A percentile compares a stretch with the other conserved stretches of the same genome.
phyloP scores from a whole-genome alignment of 441 rosid species.

The Adansonia rubrostipa region DNA sequence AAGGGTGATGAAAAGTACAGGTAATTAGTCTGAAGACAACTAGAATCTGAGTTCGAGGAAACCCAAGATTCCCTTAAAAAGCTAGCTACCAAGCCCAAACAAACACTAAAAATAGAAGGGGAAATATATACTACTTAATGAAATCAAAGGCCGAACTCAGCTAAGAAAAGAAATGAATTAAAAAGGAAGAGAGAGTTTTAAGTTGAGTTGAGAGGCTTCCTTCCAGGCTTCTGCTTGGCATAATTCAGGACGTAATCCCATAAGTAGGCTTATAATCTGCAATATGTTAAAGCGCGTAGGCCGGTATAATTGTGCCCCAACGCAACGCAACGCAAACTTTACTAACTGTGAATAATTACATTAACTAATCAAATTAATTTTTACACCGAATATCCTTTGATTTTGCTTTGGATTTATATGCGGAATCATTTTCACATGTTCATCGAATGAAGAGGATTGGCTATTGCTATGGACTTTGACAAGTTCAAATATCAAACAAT shows the following conservation, averaged over 20 bases:
- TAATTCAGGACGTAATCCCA: neutral
- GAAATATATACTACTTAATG: neutral
- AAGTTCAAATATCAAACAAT: neutral
- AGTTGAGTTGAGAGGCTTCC: neutral
- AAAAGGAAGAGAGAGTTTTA: slow-evolving; percentile 11
- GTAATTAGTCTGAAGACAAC: slow-evolving; percentile 16
- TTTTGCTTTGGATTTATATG: neutral
- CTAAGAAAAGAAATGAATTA: neutral
- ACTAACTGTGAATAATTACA: neutral
- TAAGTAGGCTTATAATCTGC: slow-evolving; percentile 32
- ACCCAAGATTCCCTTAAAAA: neutral
- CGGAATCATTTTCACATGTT: neutral
- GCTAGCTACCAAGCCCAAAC: slow-evolving; percentile 26
- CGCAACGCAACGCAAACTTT: neutral
- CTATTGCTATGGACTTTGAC: neutral
- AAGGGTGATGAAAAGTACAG: neutral
- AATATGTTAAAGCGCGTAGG: slow-evolving; percentile 34
- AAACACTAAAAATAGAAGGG: slow-evolving; percentile 21
- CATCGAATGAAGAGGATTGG: neutral
- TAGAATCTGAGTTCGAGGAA: slow-evolving; percentile 15
- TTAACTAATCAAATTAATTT: no score
- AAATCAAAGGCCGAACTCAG: neutral
- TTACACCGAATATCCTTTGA: neutral
- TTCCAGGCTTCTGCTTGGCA: slow-evolving; percentile 20
- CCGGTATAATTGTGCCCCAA: slow-evolving; percentile 30